Conservation (phyloP, 768 basidiomycete species). For the Auricularia heimuer region DNA sequence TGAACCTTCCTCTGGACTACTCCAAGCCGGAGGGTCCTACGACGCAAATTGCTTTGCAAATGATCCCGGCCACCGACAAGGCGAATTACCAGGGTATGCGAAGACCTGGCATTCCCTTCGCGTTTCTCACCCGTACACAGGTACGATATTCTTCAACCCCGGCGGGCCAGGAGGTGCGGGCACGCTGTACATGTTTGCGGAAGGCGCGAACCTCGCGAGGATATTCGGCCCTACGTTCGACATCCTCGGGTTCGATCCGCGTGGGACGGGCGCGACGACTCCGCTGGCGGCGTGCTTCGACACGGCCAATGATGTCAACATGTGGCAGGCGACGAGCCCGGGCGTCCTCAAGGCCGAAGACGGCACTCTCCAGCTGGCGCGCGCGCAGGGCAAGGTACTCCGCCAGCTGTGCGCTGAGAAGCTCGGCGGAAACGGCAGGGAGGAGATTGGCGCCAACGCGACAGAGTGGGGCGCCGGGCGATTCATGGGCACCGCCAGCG, state of each 20-base stretch:
- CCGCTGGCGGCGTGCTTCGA: not conserved
- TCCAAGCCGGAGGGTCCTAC: not conserved
- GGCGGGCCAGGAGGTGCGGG: not conserved
- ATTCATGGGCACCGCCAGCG: constrained; percentile 5
- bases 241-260: not conserved
- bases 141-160: not conserved
- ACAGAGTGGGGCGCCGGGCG: not conserved
- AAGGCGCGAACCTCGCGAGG: not conserved
- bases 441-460: not conserved
- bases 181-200: not conserved
- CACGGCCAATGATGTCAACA: accelerated
- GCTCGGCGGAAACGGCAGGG: not conserved
- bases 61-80: not conserved
- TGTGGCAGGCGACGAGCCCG: not conserved
- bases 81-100: not conserved
- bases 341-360: not conserved
- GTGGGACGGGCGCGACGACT: not conserved
- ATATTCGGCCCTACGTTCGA: not conserved
- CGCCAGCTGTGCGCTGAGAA: not conserved
- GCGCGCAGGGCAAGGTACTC: not conserved
- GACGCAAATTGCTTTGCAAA: not conserved
- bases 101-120: accelerated
- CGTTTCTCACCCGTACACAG: not conserved
- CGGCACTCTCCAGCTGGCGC: not conserved
- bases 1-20: not conserved